Evolutionary conservation across 169 alveolate genomes (phyloP), one percentile per base, ranked within the genome.

Genomic region (Hepatocystis sp.): DNA sequence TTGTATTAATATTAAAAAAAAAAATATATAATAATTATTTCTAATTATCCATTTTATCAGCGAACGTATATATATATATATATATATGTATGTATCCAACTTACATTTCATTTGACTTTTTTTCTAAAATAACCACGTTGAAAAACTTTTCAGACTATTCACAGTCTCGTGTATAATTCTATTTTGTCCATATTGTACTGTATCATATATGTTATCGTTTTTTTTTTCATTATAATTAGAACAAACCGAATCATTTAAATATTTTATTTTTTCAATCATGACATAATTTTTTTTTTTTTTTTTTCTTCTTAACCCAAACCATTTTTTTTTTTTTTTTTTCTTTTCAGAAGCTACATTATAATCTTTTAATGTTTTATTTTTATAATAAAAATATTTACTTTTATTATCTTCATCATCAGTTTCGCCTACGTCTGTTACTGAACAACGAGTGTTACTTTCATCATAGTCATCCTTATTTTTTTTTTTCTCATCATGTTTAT

Each of bases 341-440:
- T 76, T 76, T 60, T 76, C 88, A 23, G 44, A 76, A 36, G 78
- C 56, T 0, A 65, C 40, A 17, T 58, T 76, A 52, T 76, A 76
- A 76, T 76, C 88, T 58, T 76, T 76, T 58, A 76, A 42, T 44
- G 78, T 76, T 58, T 76, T 76, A 58, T 76, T 76, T 58, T 76
- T 76, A 58, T 76, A 76, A 32, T 52, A 58, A 58, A 76, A 76
- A 44, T 42, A 76, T 30, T 58, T 76, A 58, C 30, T 76, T 15
- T 42, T 55, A 15, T 76, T 28, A 39, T 60, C 78, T 7, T 64
- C 66, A 58, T 76, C 44, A 23, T 42, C 64, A 39, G 58, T 27
- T 11, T 76, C 78, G 8, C 58, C 88, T 1, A 76, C 25, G 11
- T 76, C 88, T 1, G 88, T 76, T 58, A 76, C 28, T 1, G 88